Evolutionary conservation across 108 stramenopile species (phyloP), one percentile per base, ranked within the genome.

Genomic region (Nannochloropsis granulata): DNA sequence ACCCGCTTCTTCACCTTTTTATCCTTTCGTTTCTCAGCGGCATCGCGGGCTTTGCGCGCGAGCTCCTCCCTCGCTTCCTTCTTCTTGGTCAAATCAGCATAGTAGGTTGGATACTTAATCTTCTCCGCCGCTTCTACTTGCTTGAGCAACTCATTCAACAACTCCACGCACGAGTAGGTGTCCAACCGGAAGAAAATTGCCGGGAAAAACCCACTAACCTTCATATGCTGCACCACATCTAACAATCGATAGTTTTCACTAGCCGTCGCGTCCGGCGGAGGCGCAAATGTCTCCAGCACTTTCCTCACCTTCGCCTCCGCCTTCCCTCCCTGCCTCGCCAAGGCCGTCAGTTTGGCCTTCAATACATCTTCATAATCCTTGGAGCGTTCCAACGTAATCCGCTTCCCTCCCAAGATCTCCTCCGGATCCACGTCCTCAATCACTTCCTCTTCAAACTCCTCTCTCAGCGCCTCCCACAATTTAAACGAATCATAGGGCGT

Each of bases 101-200:
- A 88, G 87, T 95, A 97, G 84, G 91, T 90, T 21, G 98, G 98
- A 90, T 95, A 95, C 87, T 94, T 94, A 25, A 90, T 86, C 87
- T 93, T 89, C 89, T 99, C 96, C 81, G 93, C 95, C 44, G 90
- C 93, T 88, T 98, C 98, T 24, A 98, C 91, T 24, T 93, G 92
- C 45, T 83, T 87, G 12, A 98, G 93, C 24, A 99, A 91, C 43
- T 92, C 93, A 91, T 97, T 96, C 89, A 99, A 99, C 94, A 97
- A 96, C 84, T 94, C 89, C 85, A 98, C 95, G 24, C 96, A 96
- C 79, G 95, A 94, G 86, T 96, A 98, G n/a, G 95, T 96, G 86
- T 96, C 95, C 45, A 99, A 93, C 88, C 97, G 97, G 88, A 99
- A 99, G n/a, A 95, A 95, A 86, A 98, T 95, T 13, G 96, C 96